phyloP scores from a whole-genome alignment of 305 asterid genomes.

The Salvia sclarea region DNA sequence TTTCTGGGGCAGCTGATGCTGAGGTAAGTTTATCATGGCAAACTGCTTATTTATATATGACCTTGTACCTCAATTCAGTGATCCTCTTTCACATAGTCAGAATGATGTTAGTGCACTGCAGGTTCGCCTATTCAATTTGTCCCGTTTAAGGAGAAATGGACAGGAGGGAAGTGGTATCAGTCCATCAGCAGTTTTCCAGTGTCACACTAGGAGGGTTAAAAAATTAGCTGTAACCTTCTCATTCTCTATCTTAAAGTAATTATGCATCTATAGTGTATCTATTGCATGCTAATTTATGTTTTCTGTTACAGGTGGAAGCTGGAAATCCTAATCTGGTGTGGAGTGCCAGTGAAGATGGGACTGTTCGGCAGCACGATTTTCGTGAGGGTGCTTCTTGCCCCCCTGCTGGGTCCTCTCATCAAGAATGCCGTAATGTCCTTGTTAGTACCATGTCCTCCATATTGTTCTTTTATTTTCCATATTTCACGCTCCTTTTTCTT shows the following conservation, averaged over 20 bases:
- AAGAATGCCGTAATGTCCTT: conserved; percentile 90
- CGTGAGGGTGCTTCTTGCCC: conserved; percentile 98
- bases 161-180: conserved; percentile 49
- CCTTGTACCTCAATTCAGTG: conserved; percentile 6
- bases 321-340: conserved; percentile 98
- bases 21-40: conserved; percentile 60
- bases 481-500: conserved; percentile 1
- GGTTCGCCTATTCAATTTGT: conserved; percentile 94
- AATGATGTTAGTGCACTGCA: conserved; percentile 39
- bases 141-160: conserved; percentile 58
- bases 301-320: conserved; percentile 69
- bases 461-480: conserved; percentile 4
- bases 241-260: conserved; percentile 27
- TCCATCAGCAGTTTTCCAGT: conserved; percentile 76
- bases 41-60: conserved; percentile 19
- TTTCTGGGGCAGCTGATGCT: conserved; percentile 98
- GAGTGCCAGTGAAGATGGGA: conserved; percentile 99
- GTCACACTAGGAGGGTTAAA: conserved; percentile 92
- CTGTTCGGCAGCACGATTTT: conserved; percentile 94
- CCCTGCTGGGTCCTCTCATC: conserved; percentile 89
- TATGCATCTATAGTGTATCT: conserved; percentile 19
- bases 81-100: conserved; percentile 17
- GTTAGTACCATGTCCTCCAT: conserved; percentile 53
- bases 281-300: conserved; percentile 24
- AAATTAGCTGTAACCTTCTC: conserved; percentile 83